Conservation (phyloP, 768 basidiomycete genomes). For the Mycena albidolilacea region DNA sequence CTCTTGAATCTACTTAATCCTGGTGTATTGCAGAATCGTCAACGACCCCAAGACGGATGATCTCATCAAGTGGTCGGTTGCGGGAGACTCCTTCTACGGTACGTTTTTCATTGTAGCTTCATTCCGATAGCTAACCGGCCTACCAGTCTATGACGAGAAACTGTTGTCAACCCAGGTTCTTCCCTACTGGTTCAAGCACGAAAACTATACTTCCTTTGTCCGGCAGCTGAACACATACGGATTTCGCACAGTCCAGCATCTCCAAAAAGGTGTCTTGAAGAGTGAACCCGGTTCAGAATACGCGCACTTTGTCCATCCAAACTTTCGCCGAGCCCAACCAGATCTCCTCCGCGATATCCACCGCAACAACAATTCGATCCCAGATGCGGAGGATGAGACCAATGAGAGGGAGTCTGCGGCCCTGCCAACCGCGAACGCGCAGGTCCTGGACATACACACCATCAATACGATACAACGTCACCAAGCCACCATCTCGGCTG, state of each 20-base stretch:
- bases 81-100: conserved; percentile 96
- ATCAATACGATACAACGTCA: conserved; percentile 92
- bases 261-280: conserved; percentile 94
- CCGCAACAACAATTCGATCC: conserved; percentile 86
- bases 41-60: conserved; percentile 87
- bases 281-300: conserved; percentile 86
- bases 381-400: conserved; percentile 54
- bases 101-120: conserved; percentile 22
- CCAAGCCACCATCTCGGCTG: conserved; percentile 91
- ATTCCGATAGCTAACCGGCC: not conserved
- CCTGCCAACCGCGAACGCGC: conserved; percentile 52
- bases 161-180: conserved; percentile 91
- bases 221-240: conserved; percentile 97
- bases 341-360: conserved; percentile 91
- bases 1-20: conserved; percentile 37
- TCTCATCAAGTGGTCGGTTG: conserved; percentile 92
- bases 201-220: conserved; percentile 94
- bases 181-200: conserved; percentile 97
- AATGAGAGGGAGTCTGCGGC: conserved; percentile 50
- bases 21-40: conserved; percentile 78
- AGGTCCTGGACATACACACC: conserved; percentile 81
- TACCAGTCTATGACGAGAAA: conserved; percentile 90
- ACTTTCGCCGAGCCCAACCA: conserved; percentile 91
- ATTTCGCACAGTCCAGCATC: conserved; percentile 95
- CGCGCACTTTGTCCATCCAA: conserved; percentile 93